phyloP scores from a whole-genome alignment of 2,329 filamentous ascomycete genomes.

The Claviceps monticola region DNA sequence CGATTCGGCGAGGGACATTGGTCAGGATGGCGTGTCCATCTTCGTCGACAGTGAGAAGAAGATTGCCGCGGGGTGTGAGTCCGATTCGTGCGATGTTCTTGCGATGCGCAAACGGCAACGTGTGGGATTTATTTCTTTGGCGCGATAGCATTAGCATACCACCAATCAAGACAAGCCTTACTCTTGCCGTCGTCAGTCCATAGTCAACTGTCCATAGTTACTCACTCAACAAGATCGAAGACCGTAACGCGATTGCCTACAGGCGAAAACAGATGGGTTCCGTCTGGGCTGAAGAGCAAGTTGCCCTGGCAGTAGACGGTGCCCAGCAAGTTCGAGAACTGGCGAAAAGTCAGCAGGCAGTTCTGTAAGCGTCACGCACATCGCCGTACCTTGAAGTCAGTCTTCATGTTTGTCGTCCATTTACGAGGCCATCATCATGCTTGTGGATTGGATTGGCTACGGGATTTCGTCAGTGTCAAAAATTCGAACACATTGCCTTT shows the following conservation, averaged over 20 bases:
- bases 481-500: constrained; percentile 12
- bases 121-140: constrained; percentile 69
- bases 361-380: not conserved
- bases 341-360: constrained; percentile 2
- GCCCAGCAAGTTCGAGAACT: constrained; percentile 97
- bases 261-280: constrained; percentile 86
- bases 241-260: constrained; percentile 93
- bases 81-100: constrained; percentile 84
- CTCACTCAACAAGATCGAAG: constrained; percentile 90
- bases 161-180: too few relatives aligned
- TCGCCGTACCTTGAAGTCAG: constrained; percentile 75
- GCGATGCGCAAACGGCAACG: constrained; percentile 80
- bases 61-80: constrained; percentile 78
- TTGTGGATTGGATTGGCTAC: constrained; percentile 1
- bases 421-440: constrained; percentile 13
- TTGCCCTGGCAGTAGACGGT: constrained; percentile 98
- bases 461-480: constrained; percentile 12
- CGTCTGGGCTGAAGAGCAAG: constrained; percentile 90
- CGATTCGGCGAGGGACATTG: constrained; percentile 72
- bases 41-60: constrained; percentile 86
- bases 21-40: constrained; percentile 89
- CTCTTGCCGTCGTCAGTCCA: too few relatives aligned
- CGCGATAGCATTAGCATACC: not conserved
- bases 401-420: constrained; percentile 66
- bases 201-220: not conserved